A percentile compares a stretch with the other conserved stretches of the same genome.
These are phyloP conservation scores for Penicillium chermesinum DNA, from an alignment of 495 filamentous ascomycete species.

Conservation along the genomic window DNA sequence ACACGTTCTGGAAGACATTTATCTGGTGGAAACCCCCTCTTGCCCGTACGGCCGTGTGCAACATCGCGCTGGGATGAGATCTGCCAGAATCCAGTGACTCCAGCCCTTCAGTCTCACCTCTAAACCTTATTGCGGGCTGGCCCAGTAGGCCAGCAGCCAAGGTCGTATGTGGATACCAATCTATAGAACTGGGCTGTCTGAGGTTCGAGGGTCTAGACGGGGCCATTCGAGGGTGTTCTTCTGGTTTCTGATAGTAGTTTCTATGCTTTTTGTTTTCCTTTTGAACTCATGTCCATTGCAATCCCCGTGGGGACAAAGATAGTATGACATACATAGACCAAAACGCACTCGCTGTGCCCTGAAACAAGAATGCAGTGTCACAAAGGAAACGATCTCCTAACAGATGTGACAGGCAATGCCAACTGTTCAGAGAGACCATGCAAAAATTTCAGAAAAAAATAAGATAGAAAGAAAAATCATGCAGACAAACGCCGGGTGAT, in stretches of 20 bases:
- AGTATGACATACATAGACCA: constrained; percentile 28
- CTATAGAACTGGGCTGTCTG: too few species aligned
- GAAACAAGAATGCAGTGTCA: constrained; percentile 28
- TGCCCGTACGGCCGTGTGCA: background rate
- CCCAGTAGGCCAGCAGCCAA: too few species aligned
- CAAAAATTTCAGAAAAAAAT: constrained; percentile 6
- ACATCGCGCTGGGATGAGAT: too few species aligned
- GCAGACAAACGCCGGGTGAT: constrained; percentile 23
- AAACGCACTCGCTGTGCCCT: constrained; percentile 37
- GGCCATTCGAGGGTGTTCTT: too few species aligned
- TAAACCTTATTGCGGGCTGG: too few species aligned
- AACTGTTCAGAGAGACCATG: constrained; percentile 5
- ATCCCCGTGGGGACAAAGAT: constrained; percentile 13
- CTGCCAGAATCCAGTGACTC: too few species aligned
- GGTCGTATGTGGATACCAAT: too few species aligned
- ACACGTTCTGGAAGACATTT: background rate
- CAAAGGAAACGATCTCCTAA: constrained; percentile 8
- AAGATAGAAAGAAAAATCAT: constrained; percentile 8
- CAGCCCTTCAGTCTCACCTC: too few species aligned
- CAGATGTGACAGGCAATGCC: background rate
- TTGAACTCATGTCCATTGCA: constrained; percentile 24
- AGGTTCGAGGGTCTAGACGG: too few species aligned
- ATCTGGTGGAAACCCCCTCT: background rate
- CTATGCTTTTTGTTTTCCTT: too few species aligned
- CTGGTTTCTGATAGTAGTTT: too few species aligned